Evolutionary conservation across 2,329 filamentous ascomycete species (phyloP).

Genomic region (Pseudonectria buxi): DNA sequence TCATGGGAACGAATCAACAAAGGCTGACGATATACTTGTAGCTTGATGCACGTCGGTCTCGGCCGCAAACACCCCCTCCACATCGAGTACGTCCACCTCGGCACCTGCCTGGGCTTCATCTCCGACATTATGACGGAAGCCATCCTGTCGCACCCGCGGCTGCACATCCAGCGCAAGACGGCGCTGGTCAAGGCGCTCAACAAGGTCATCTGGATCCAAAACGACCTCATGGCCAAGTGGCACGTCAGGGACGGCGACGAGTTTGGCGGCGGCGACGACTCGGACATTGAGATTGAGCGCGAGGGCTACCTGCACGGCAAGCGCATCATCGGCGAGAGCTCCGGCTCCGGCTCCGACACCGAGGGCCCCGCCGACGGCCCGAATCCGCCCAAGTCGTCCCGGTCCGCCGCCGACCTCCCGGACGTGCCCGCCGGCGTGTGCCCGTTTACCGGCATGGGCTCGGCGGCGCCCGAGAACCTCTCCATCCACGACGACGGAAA

Average conservation of each 20-base stretch:
- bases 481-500: background rate
- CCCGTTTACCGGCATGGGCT: slow-evolving; percentile 20
- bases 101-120: slow-evolving; percentile 64
- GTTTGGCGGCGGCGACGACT: slow-evolving; percentile 38
- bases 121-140: slow-evolving; percentile 73
- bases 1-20: background rate
- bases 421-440: slow-evolving; percentile 14
- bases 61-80: slow-evolving; percentile 66
- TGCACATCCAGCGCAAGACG: slow-evolving; percentile 62
- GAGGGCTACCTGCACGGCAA: slow-evolving; percentile 61
- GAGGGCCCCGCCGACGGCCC: slow-evolving; percentile 9
- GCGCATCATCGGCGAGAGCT: slow-evolving; percentile 42
- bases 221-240: slow-evolving; percentile 80
- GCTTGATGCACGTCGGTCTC: slow-evolving; percentile 75
- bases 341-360: slow-evolving; percentile 9
- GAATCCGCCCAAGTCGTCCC: slow-evolving; percentile 9
- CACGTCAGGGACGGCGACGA: slow-evolving; percentile 65
- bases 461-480: slow-evolving; percentile 2
- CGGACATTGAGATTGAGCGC: slow-evolving; percentile 46
- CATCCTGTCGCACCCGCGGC: slow-evolving; percentile 62
- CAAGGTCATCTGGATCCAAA: slow-evolving; percentile 85
- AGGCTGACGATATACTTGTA: slow-evolving; percentile 21
- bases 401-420: too few species aligned
- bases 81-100: slow-evolving; percentile 75
- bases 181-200: slow-evolving; percentile 67